A percentile compares a stretch with the other conserved stretches of the same genome.
phyloP scores from a whole-genome alignment of 108 stramenopile genomes.

The Skeletonema menzelii region DNA sequence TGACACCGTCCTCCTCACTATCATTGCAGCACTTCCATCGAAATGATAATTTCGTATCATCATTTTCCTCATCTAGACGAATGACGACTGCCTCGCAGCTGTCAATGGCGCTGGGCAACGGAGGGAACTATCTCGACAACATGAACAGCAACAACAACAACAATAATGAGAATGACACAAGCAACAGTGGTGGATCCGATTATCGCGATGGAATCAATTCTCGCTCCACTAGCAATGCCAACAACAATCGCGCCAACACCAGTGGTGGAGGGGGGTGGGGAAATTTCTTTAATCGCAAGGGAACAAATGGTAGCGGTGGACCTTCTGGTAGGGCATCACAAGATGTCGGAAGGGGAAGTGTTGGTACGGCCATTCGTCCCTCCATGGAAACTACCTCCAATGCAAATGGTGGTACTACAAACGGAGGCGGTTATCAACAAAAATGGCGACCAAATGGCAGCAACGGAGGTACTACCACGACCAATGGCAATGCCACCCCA shows the following conservation, averaged over 20 bases:
- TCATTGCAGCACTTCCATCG: neutral
- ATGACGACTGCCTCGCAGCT: neutral
- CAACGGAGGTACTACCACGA: neutral
- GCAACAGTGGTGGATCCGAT: neutral
- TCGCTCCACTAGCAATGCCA: neutral
- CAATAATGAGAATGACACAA: neutral
- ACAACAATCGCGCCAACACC: neutral
- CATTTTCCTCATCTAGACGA: neutral
- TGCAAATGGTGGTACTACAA: neutral
- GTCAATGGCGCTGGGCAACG: conserved; percentile 7
- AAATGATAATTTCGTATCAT: neutral
- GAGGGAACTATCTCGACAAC: conserved; percentile 16
- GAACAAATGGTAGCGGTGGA: neutral
- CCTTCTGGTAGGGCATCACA: neutral
- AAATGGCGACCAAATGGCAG: conserved; percentile 1
- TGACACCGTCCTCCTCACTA: neutral
- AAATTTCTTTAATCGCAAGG: neutral
- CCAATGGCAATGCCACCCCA: neutral
- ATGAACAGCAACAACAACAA: conserved; percentile 2
- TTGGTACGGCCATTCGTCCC: conserved; percentile 24
- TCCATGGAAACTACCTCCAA: neutral
- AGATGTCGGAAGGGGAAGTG: neutral
- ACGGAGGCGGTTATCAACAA: neutral
- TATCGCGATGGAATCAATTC: neutral
- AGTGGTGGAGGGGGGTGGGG: neutral